Percentiles rank a stretch among this genome's conserved stretches.
These are phyloP conservation scores for Penicillium mononematosum DNA, from an alignment of 495 filamentous ascomycete species.

Conservation along the genomic window DNA sequence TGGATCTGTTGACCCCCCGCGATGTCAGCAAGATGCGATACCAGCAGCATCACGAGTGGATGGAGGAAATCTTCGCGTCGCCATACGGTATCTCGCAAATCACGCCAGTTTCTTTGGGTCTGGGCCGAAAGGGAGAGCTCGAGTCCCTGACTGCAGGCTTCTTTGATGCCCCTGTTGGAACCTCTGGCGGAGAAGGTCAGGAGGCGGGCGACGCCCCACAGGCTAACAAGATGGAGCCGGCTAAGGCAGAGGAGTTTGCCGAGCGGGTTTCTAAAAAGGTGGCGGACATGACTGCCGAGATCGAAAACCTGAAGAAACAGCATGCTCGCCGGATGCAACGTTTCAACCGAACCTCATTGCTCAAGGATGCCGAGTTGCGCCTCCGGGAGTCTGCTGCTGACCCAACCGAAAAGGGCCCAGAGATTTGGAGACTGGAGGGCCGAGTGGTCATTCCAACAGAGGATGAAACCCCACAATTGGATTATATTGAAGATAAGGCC, in stretches of 20 bases:
- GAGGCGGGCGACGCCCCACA: conserved; percentile 47
- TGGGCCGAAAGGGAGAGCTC: conserved; percentile 85
- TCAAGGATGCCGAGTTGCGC: conserved; percentile 61
- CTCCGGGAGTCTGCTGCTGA: conserved; percentile 54
- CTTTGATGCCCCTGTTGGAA: conserved; percentile 56
- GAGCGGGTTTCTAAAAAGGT: conserved; percentile 67
- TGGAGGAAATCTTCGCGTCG: conserved; percentile 93
- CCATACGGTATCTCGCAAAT: conserved; percentile 81
- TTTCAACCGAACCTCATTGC: conserved; percentile 62
- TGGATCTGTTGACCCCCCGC: conserved; percentile 82
- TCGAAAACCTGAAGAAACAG: conserved; percentile 74
- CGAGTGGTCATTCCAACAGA: conserved; percentile 49
- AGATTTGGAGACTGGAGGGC: conserved; percentile 65
- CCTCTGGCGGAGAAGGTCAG: conserved; percentile 35
- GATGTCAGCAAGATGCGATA: conserved; percentile 84
- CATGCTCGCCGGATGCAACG: conserved; percentile 74
- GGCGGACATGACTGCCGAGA: conserved; percentile 67
- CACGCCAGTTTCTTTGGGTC: conserved; percentile 78
- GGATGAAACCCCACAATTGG: conserved; percentile 38
- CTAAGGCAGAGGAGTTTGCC: conserved; percentile 72
- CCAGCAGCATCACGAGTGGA: conserved; percentile 96
- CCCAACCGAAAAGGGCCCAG: conserved; percentile 51
- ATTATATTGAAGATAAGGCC: conserved; percentile 44
- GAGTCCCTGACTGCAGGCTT: conserved; percentile 78
- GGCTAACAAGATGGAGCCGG: conserved; percentile 61